Evolutionary conservation across 2,329 filamentous ascomycete genomes (phyloP).

Genomic region (Penicillium hesseltinei): DNA sequence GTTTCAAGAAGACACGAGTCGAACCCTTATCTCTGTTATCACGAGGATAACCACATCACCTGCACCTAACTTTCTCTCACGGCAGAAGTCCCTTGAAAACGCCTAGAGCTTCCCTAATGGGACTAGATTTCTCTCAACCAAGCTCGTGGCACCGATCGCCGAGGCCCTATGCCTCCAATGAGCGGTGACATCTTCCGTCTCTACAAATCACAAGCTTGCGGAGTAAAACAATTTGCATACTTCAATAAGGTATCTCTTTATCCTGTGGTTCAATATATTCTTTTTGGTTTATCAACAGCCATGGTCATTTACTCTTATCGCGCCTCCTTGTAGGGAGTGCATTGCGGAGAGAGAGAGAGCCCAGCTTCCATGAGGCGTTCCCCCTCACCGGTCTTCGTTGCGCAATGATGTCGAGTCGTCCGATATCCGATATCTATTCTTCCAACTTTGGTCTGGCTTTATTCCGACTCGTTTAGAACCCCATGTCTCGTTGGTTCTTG

Average conservation of each 20-base stretch:
- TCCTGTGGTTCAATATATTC: neutral
- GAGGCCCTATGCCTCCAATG: constrained; percentile 10
- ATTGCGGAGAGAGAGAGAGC: neutral
- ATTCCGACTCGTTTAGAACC: neutral
- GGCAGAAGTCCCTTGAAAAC: constrained; percentile 11
- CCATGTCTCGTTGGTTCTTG: neutral
- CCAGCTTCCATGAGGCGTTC: neutral
- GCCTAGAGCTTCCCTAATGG: constrained; percentile 29
- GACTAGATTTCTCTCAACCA: constrained; percentile 20
- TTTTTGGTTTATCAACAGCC: neutral
- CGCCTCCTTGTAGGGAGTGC: neutral
- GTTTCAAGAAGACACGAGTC: neutral
- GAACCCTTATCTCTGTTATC: constrained; percentile 6
- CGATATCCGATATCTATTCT: neutral
- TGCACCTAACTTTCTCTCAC: neutral
- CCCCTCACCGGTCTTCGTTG: neutral
- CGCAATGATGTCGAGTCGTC: neutral
- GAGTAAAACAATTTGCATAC: constrained; percentile 4
- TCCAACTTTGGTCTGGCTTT: neutral
- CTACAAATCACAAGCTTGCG: constrained; percentile 22
- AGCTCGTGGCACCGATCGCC: constrained; percentile 17
- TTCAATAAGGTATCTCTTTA: neutral
- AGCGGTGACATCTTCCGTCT: neutral
- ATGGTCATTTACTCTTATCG: constrained; percentile 4
- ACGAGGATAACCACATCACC: neutral